Base-by-base conservation (phyloP, 2,329 filamentous ascomycete genomes). In the Trichoderma polysporum region DNA sequence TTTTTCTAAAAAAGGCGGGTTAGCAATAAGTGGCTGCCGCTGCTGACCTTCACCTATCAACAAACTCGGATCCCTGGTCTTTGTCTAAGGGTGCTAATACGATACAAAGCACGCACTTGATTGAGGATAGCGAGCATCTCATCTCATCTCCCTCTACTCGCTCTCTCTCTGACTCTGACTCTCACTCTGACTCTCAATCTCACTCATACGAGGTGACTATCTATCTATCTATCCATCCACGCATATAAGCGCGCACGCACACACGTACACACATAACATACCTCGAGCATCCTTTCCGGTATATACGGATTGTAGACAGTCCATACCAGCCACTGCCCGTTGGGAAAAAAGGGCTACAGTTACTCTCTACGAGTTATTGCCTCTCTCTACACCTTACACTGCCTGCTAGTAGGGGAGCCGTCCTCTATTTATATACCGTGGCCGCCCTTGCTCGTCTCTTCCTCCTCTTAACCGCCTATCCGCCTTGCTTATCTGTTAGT, bases 371-470 rank as follows among this genome's bases (percentile, higher is more conserved):
- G n/a, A n/a, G n/a, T n/a, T n/a, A n/a, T n/a, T n/a, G n/a, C n/a
- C n/a, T n/a, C 41, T 12, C n/a, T 2, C 41, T 1, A 19, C 41
- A 19, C 41, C 12, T 45, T 3, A 19, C 19, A 12, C 41, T 22
- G 41, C 41, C 41, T 41, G n/a, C n/a, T n/a, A n/a, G n/a, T n/a
- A 19, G 31, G 12, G 12, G 12, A 22, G 37, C 35, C 39, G 29
- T 54, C 52, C 52, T 54, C 52, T 47, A 45, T 59, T 60, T 50
- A 60, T 60, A 49, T 37, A 13, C 41, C 58, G 56, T 47, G 58
- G 58, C 58, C 58, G 58, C 58, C 58, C 58, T 61, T 37, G 45
- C 3, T 56, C n/a, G 17, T 31, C 31, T 54, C 19, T 37, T 37
- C n/a, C n/a, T 59, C 57, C 19, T 60, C 41, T 49, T 9, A 37